Conservation (phyloP, 225 moss, liverwort and hornwort species). For the Antitrichia curtipendula region DNA sequence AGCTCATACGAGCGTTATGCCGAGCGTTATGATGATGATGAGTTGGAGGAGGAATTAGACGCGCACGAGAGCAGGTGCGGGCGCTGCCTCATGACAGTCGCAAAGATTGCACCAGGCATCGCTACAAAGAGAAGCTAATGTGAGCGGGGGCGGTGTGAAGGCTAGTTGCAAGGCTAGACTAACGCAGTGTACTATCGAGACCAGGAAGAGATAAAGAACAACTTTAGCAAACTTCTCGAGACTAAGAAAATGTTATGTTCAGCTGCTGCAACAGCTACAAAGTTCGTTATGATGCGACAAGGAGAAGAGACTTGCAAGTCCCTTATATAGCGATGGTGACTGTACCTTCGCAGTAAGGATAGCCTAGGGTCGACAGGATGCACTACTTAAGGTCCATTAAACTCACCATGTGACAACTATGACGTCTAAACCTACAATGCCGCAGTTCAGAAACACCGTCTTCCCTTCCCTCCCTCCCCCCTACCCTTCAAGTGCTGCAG, state of each 20-base stretch:
- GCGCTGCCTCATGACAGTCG: slow-evolving; percentile 35
- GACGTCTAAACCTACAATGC: not conserved
- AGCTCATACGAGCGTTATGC: slow-evolving; percentile 7
- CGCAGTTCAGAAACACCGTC: not conserved
- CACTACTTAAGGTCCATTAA: not conserved
- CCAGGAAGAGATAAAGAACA: not conserved
- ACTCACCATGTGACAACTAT: not conserved
- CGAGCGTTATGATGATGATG: not conserved
- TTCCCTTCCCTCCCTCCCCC: not conserved
- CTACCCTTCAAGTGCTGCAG: not conserved
- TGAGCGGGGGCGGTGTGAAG: not conserved
- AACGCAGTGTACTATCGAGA: not conserved
- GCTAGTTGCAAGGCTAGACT: not conserved
- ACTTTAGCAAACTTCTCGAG: not conserved
- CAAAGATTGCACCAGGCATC: slow-evolving; percentile 21
- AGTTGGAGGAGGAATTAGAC: not conserved
- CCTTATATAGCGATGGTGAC: not conserved
- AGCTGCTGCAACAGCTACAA: not conserved
- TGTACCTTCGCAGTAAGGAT: not conserved
- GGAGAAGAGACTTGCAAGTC: not conserved
- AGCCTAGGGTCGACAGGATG: not conserved
- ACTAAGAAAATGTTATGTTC: not conserved
- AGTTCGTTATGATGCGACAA: not conserved
- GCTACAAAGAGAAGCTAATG: not conserved
- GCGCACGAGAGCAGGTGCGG: not conserved